Evolutionary conservation across 2,329 filamentous ascomycete species (phyloP).

Genomic region (Colletotrichum sp.): DNA sequence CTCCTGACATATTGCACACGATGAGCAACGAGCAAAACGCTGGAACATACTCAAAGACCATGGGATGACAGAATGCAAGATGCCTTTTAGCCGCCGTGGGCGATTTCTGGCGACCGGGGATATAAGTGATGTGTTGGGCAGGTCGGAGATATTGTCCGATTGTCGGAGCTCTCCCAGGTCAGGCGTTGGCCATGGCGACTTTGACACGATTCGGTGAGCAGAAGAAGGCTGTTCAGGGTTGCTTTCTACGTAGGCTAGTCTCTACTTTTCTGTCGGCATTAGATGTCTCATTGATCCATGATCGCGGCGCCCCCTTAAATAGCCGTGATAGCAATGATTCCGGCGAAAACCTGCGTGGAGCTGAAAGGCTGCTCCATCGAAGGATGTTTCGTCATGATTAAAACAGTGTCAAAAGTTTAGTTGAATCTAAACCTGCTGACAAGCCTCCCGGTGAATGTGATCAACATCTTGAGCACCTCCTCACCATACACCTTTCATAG

Average conservation of each 20-base stretch:
- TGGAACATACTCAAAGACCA: not conserved
- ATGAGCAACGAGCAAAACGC: not conserved
- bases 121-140: not conserved
- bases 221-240: not conserved
- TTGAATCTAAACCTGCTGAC: not conserved
- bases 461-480: rapidly evolving
- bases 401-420: not conserved
- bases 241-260: not conserved
- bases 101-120: not conserved
- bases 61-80: not conserved
- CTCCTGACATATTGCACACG: not conserved
- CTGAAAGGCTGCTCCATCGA: not conserved
- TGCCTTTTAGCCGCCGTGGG: not conserved
- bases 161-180: not conserved
- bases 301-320: not conserved
- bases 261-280: not conserved
- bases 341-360: not conserved
- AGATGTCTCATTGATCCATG: not conserved
- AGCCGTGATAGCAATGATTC: not conserved
- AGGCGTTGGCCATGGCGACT: not conserved
- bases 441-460: not conserved
- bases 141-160: not conserved
- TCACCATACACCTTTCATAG: not conserved
- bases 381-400: not conserved
- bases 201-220: not conserved